Base-by-base conservation (phyloP, 2,329 filamentous ascomycete genomes). In the Aspergillus nomiae region DNA sequence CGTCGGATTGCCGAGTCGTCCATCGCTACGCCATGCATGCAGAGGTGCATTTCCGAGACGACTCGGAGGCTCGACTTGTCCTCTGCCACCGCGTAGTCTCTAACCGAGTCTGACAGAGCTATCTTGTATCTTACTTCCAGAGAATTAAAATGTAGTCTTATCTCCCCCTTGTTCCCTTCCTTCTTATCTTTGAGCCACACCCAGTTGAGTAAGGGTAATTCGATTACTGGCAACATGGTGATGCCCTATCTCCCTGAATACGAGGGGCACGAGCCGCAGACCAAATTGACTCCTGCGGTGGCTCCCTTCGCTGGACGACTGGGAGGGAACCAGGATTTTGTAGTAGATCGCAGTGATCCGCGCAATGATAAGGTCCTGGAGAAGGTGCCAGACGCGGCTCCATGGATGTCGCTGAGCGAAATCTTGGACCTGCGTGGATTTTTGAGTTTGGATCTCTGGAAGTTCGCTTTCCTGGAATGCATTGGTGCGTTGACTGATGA, bases 391-490 rank as follows among this genome's bases (percentile, higher is more conserved):
- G 80, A 82, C 67, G 80, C 80, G 11, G 77, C 77, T 14, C 79
- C 80, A 6, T 76, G 73, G 30, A 77, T 82, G 75, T 72, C 73
- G 1, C 51, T 79, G 12, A 28, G 58, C 1, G 77, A 81, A 56
- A 62, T 76, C 28, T 70, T 82, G 46, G 72, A 77, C 55, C 61
- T 77, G 1, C 63, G 69, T 0, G 76, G 76, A 0, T 80, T 82
- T 26, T 45, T 64, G 0, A 73, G 75, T 41, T 24, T 65, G 1
- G 70, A 74, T 56, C 58, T 81, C 2, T 82, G 78, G 77, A 81
- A 80, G 60, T 77, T 77, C 2, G 79, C 78, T 2, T 43, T 80
- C 2, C 71, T 81, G 2, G 80, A 82, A 67, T 79, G 77, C 26
- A 62, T 81, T 11, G 77, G 76, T 75, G 65, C 38, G 69, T 36